phyloP scores from a whole-genome alignment of 116 monocot species.

The Trichopus zeylanicus region DNA sequence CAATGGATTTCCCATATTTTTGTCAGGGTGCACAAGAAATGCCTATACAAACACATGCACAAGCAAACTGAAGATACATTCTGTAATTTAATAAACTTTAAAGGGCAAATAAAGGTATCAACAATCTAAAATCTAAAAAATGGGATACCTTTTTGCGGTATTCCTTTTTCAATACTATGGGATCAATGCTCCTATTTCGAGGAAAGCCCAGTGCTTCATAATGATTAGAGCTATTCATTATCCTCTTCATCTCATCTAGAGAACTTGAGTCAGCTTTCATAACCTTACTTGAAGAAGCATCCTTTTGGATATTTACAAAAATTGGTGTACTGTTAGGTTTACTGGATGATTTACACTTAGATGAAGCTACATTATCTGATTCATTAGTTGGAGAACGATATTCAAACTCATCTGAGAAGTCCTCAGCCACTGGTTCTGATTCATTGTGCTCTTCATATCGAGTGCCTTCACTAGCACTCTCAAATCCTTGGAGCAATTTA shows the following conservation, averaged over 20 bases:
- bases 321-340: slow-evolving; percentile 28
- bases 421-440: slow-evolving; percentile 50
- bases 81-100: background rate
- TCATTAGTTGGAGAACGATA: slow-evolving; percentile 41
- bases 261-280: slow-evolving; percentile 49
- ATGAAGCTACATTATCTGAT: slow-evolving; percentile 35
- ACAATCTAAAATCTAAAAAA: too few species aligned
- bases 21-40: slow-evolving; percentile 92
- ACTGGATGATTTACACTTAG: slow-evolving; percentile 35
- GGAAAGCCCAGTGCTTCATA: slow-evolving; percentile 84
- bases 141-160: slow-evolving; percentile 69
- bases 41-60: slow-evolving; percentile 37
- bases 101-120: background rate
- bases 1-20: slow-evolving; percentile 89
- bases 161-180: slow-evolving; percentile 60
- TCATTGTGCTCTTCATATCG: slow-evolving; percentile 31
- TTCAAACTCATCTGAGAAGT: slow-evolving; percentile 39
- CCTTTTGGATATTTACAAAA: slow-evolving; percentile 38
- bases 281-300: slow-evolving; percentile 41
- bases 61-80: slow-evolving; percentile 8
- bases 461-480: slow-evolving; percentile 22
- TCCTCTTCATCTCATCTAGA: slow-evolving; percentile 82
- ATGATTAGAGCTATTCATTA: slow-evolving; percentile 71
- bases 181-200: slow-evolving; percentile 48
- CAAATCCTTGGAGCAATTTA: slow-evolving; percentile 58